Percentiles rank a stretch among this genome's conserved stretches.
These are phyloP conservation scores for Beauveria varroae DNA, from an alignment of 2,329 filamentous ascomycete genomes.

Conservation along the genomic window DNA sequence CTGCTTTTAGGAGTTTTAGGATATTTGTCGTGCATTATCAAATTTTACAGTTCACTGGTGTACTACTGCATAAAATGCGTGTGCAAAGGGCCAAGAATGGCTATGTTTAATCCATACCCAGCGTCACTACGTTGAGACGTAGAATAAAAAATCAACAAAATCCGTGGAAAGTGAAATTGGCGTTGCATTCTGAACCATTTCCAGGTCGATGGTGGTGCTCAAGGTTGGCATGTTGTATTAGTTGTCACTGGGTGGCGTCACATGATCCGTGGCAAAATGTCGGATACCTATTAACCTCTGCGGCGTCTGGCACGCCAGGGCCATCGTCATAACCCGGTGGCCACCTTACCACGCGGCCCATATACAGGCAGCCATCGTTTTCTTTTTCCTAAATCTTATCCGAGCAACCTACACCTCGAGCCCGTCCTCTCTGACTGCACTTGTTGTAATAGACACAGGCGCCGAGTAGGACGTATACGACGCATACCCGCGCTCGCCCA, in stretches of 20 bases:
- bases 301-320: not conserved
- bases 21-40: constrained; percentile 5
- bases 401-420: not conserved
- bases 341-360: constrained; percentile 4
- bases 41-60: not conserved
- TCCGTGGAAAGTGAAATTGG: not conserved
- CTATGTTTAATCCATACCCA: not conserved
- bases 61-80: not conserved
- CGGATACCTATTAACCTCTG: constrained; percentile 17
- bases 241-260: constrained; percentile 22
- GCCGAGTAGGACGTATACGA: not conserved
- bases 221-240: not conserved
- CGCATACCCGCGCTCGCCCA: not conserved
- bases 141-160: not conserved
- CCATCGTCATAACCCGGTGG: constrained; percentile 22
- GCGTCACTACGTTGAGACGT: not conserved
- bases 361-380: constrained; percentile 1
- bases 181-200: not conserved
- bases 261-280: constrained; percentile 23
- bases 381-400: not conserved
- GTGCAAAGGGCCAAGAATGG: not conserved
- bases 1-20: constrained; percentile 4
- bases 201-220: constrained; percentile 2
- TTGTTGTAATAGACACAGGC: not conserved
- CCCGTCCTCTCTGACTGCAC: not conserved